These are phyloP conservation scores for Gastroboletus turbinatus DNA, from an alignment of 1,284 basidiomycete species.

Conservation along the genomic window DNA sequence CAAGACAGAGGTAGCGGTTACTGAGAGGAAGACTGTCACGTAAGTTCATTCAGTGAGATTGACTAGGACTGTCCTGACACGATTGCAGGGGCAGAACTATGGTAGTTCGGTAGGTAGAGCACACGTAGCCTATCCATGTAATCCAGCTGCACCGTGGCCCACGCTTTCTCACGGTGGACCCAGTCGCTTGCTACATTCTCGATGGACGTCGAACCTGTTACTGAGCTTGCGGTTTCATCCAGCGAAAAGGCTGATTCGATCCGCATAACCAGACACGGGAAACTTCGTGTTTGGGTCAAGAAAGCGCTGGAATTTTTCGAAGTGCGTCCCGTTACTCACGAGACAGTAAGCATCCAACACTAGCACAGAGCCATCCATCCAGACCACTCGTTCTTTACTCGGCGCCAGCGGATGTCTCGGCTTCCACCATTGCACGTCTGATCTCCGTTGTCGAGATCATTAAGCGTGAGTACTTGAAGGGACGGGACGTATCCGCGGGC, in stretches of 20 bases:
- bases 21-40: constrained; percentile 92
- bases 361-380: constrained; percentile 52
- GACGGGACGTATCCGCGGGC: constrained; percentile 41
- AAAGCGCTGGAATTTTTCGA: constrained; percentile 62
- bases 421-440: constrained; percentile 60
- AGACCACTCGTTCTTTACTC: constrained; percentile 68
- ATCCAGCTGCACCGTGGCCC: background rate
- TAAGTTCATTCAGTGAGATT: constrained; percentile 39
- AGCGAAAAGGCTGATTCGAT: constrained; percentile 34
- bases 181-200: background rate
- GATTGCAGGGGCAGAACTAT: constrained; percentile 51
- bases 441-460: constrained; percentile 82
- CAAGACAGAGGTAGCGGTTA: constrained; percentile 87
- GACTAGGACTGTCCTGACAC: constrained; percentile 10
- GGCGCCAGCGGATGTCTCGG: constrained; percentile 45
- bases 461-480: constrained; percentile 74
- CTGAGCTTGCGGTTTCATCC: constrained; percentile 5
- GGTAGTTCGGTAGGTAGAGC: constrained; percentile 43
- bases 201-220: constrained; percentile 20
- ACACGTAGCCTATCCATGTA: background rate
- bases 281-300: constrained; percentile 61
- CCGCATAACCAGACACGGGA: constrained; percentile 64
- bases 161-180: constrained; percentile 26
- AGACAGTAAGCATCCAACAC: constrained; percentile 9
- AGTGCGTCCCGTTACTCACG: constrained; percentile 40